These are phyloP conservation scores for Passalora sequoiae DNA, from an alignment of 2,329 filamentous ascomycete species.

Conservation along the genomic window DNA sequence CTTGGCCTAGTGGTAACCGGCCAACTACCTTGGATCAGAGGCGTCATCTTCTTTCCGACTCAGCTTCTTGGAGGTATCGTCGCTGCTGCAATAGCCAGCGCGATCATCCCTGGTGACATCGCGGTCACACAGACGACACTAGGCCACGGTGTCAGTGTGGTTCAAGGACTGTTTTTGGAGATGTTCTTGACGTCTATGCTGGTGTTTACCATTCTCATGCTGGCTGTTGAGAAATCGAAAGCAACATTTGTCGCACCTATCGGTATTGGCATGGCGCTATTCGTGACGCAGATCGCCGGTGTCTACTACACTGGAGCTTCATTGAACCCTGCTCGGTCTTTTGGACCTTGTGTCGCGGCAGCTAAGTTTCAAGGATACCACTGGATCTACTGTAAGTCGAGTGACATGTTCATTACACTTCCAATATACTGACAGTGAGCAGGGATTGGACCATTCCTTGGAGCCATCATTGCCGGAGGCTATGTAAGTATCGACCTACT, in stretches of 20 bases:
- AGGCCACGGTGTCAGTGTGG: constrained; percentile 24
- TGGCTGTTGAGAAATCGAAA: constrained; percentile 34
- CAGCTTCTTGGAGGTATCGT: constrained; percentile 31
- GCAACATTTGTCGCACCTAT: constrained; percentile 29
- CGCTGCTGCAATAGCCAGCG: constrained; percentile 29
- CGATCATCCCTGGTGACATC: constrained; percentile 31
- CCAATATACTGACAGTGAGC: not conserved
- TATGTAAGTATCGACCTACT: constrained; percentile 14
- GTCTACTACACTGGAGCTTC: constrained; percentile 32
- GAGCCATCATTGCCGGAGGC: constrained; percentile 25
- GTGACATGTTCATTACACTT: too few species aligned
- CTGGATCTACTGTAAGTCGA: constrained; percentile 21
- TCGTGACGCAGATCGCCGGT: constrained; percentile 24
- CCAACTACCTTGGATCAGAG: constrained; percentile 25
- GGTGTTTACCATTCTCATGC: constrained; percentile 34
- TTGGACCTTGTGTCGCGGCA: constrained; percentile 31
- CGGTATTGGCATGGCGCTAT: constrained; percentile 26
- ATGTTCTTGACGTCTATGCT: constrained; percentile 33
- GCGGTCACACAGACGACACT: constrained; percentile 28
- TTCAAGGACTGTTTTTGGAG: constrained; percentile 33
- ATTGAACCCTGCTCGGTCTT: constrained; percentile 33
- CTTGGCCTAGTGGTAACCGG: constrained; percentile 29
- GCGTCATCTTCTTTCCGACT: constrained; percentile 25
- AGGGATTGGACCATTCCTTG: constrained; percentile 29
- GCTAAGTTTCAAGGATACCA: constrained; percentile 28